A percentile compares a stretch with the other conserved stretches of the same genome.
These are phyloP conservation scores for Thalassia testudinum DNA, from an alignment of 116 monocot genomes.

Conservation along the genomic window DNA sequence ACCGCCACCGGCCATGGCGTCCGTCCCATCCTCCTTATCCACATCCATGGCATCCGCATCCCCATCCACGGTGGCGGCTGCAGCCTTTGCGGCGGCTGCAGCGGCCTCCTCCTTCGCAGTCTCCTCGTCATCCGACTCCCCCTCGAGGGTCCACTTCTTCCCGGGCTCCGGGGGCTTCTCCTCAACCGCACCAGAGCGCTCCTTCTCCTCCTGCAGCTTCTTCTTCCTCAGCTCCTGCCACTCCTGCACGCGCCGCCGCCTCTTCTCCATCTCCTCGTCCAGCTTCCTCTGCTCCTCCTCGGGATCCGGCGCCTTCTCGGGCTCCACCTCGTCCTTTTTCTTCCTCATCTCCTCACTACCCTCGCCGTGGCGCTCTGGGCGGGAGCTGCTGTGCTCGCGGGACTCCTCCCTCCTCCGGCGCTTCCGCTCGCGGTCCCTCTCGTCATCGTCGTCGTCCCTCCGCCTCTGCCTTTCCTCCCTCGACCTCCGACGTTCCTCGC, in stretches of 20 bases:
- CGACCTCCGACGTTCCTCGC: constrained; percentile 8
- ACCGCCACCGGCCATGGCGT: background rate
- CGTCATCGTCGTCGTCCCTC: constrained; percentile 7
- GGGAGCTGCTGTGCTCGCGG: constrained; percentile 3
- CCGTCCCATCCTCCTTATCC: constrained; percentile 18
- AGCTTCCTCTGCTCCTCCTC: constrained; percentile 81
- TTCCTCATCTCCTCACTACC: constrained; percentile 6
- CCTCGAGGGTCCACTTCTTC: constrained; percentile 88
- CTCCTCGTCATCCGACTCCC: constrained; percentile 87
- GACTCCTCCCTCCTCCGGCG: constrained; percentile 20
- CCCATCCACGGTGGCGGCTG: constrained; percentile 4
- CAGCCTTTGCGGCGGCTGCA: constrained; percentile 17
- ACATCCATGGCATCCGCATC: constrained; percentile 27
- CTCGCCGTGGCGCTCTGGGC: constrained; percentile 14
- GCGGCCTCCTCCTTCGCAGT: constrained; percentile 5
- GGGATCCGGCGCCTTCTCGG: constrained; percentile 30
- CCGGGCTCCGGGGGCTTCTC: constrained; percentile 22
- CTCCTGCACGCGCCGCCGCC: constrained; percentile 78
- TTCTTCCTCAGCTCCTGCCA: constrained; percentile 86
- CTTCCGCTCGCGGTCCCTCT: constrained; percentile 27
- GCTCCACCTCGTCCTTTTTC: background rate
- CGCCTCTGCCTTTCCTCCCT: constrained; percentile 7
- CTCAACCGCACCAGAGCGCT: constrained; percentile 26
- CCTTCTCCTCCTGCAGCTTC: constrained; percentile 40
- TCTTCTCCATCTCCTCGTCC: constrained; percentile 90